A percentile compares a stretch with the other conserved stretches of the same genome.
Evolutionary conservation across 768 basidiomycete genomes (phyloP).

Genomic region (Podaxis rugospora): DNA sequence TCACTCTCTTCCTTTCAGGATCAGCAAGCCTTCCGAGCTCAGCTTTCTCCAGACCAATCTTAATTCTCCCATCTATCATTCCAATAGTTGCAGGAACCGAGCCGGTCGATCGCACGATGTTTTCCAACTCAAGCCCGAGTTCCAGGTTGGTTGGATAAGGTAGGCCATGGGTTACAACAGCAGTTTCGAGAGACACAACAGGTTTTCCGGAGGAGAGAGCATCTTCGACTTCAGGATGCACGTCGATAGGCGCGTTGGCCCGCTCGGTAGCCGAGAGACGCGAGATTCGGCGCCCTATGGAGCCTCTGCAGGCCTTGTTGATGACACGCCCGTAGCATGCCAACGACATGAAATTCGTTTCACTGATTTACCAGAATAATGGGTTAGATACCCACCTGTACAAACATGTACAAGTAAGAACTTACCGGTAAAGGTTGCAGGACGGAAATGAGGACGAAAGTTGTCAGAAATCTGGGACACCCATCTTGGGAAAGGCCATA

Average conservation of each 20-base stretch:
- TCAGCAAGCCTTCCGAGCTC: constrained; percentile 72
- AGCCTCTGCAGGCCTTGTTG: neutral
- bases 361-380: neutral
- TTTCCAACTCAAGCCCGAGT: constrained; percentile 68
- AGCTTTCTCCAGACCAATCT: constrained; percentile 67
- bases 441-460: neutral
- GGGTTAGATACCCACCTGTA: too few relatives aligned
- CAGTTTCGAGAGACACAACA: constrained; percentile 88
- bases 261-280: constrained; percentile 13
- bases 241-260: constrained; percentile 45
- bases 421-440: neutral
- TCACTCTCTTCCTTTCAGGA: constrained; percentile 40
- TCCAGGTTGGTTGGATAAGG: constrained; percentile 75
- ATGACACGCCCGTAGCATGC: constrained; percentile 1
- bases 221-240: constrained; percentile 81
- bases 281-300: constrained; percentile 1
- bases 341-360: neutral
- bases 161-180: constrained; percentile 91
- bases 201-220: constrained; percentile 63
- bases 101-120: constrained; percentile 66
- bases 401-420: neutral
- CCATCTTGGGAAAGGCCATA: neutral
- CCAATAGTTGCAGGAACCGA: constrained; percentile 92
- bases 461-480: neutral
- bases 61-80: constrained; percentile 75